A percentile compares a stretch with the other conserved stretches of the same genome.
These are phyloP conservation scores for Penium margaritaceum DNA, from an alignment of 139 green algal genomes.

Conservation along the genomic window DNA sequence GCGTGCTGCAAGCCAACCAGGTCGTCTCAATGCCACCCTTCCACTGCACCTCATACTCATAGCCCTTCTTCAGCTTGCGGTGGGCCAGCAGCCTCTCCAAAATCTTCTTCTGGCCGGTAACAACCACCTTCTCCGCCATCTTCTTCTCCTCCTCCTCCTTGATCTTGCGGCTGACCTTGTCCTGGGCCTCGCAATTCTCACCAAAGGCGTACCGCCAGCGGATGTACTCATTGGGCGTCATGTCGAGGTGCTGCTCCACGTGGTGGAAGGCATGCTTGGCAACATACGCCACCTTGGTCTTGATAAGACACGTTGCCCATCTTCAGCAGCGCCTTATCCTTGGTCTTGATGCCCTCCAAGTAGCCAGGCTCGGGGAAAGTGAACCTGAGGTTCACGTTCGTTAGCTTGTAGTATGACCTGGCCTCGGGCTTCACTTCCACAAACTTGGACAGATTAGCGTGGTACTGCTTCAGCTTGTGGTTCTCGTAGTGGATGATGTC, in stretches of 20 bases:
- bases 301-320: constrained; percentile 63
- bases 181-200: constrained; percentile 79
- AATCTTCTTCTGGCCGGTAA: neutral
- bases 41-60: constrained; percentile 55
- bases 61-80: constrained; percentile 59
- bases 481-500: too few relatives aligned
- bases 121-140: constrained; percentile 48
- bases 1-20: constrained; percentile 47
- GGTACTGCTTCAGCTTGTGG: too few relatives aligned
- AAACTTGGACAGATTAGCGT: too few relatives aligned
- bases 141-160: constrained; percentile 79
- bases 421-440: too few relatives aligned
- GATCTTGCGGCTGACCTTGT: constrained; percentile 57
- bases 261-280: constrained; percentile 67
- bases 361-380: too few relatives aligned
- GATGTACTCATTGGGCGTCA: constrained; percentile 91
- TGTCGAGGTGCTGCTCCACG: constrained; percentile 82
- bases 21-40: constrained; percentile 37
- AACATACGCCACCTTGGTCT: constrained; percentile 76
- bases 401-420: too few relatives aligned
- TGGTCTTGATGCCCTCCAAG: too few relatives aligned
- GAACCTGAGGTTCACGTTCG: too few relatives aligned
- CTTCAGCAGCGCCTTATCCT: too few relatives aligned
- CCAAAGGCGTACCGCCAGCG: constrained; percentile 81
- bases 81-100: constrained; percentile 64